Evolutionary conservation across 75 land plant species (phyloP).

Genomic region (Isoetes taiwanensis): DNA sequence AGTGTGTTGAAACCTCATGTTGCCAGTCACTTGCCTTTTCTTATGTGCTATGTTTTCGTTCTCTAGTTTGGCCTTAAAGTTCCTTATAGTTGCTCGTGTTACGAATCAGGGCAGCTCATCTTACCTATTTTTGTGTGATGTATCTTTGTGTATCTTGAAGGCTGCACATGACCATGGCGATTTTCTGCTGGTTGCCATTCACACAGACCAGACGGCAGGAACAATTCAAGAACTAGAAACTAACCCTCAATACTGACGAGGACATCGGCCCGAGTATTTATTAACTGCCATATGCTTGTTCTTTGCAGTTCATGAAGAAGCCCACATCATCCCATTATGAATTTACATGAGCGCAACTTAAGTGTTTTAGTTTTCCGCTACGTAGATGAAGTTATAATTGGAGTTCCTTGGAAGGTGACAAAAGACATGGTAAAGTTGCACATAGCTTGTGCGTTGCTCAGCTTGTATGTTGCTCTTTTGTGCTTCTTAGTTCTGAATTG

Average conservation of each 20-base stretch:
- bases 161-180: constrained; percentile 75
- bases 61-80: too few species aligned
- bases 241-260: too few species aligned
- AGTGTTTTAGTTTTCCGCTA: constrained; percentile 95
- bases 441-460: too few species aligned
- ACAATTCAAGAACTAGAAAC: too few species aligned
- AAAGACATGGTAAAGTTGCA: constrained; percentile 66
- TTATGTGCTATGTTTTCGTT: too few species aligned
- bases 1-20: too few species aligned
- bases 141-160: constrained; percentile 44
- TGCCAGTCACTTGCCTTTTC: too few species aligned
- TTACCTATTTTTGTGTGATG: too few species aligned
- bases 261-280: too few species aligned
- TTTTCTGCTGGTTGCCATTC: constrained; percentile 92
- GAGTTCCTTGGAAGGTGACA: constrained; percentile 90
- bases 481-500: not conserved
- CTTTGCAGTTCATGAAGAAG: constrained; percentile 63
- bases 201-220: constrained; percentile 65
- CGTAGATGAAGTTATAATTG: constrained; percentile 96
- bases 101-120: too few species aligned
- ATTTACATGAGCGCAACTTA: constrained; percentile 90
- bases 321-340: constrained; percentile 93
- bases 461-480: not conserved
- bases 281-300: not conserved
- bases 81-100: too few species aligned